Evolutionary conservation across 208 protist species (phyloP).

Genomic region (Angomonas ambiguus): DNA sequence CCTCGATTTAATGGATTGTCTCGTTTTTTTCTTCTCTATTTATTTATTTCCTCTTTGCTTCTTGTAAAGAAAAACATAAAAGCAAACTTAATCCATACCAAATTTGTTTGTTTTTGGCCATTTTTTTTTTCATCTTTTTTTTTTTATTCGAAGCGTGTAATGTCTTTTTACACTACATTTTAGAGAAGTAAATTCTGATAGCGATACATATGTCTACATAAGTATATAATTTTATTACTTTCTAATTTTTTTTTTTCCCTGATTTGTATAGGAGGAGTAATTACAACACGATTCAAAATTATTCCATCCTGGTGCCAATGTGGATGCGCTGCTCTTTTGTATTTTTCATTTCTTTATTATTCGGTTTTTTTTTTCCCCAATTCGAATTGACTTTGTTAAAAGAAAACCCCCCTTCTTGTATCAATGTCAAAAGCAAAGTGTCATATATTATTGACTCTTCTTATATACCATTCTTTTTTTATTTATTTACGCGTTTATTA

Average conservation of each 20-base stretch:
- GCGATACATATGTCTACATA: neutral
- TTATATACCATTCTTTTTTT: neutral
- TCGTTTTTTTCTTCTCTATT: conserved; percentile 8
- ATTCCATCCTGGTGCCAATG: neutral
- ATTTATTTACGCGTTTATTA: neutral
- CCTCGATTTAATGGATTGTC: neutral
- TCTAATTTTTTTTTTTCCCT: conserved; percentile 6
- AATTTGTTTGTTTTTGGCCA: neutral
- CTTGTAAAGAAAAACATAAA: neutral
- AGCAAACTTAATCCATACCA: conserved; percentile 11
- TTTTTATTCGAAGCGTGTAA: conserved; percentile 3
- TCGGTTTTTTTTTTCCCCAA: neutral
- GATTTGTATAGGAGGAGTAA: conserved; percentile 2
- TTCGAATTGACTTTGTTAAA: conserved; percentile 7
- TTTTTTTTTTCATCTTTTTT: neutral
- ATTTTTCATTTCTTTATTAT: neutral
- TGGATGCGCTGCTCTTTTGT: neutral
- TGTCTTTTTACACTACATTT: conserved; percentile 13
- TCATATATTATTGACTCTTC: neutral
- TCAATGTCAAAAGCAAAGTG: neutral
- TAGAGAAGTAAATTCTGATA: conserved; percentile 12
- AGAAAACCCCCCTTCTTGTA: conserved; percentile 1
- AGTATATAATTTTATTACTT: neutral
- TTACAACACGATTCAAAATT: conserved; percentile 4
- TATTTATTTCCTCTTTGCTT: conserved; percentile 7